Evolutionary conservation across 2,329 filamentous ascomycete genomes (phyloP), one percentile per base, ranked within the genome.

Genomic region (Exophiala sp.): DNA sequence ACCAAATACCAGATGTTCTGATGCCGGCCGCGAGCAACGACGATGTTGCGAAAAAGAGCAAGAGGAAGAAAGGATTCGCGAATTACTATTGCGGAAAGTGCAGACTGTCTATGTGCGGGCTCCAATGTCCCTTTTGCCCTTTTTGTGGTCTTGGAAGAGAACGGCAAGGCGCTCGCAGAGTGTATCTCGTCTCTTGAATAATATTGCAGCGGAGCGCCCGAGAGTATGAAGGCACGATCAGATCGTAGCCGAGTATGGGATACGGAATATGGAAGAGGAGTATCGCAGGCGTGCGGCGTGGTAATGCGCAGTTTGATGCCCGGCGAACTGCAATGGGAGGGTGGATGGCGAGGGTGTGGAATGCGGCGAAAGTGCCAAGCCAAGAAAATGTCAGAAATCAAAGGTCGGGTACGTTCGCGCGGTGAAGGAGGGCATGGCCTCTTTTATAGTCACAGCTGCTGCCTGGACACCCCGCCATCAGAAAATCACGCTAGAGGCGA

Each of bases 1-100:
- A 34, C 45, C 22, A 21, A 46, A 40, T 40, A 44, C 21, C 30
- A 52, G 45, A 35, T 51, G 38, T 22, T 41, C 18, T 43, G 16
- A 30, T 43, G 39, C 21, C 39, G 27, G 38, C 24, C 37, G 38
- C 38, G 29, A 46, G 18, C 44, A 48, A 51, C 48, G 48, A 48
- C 29, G 48, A 52, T 43, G 46, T 55, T 41, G 18, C 45, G 39
- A 47, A 38, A 22, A 50, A 37, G 48, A 54, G 42, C 51, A 50
- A 52, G 34, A 56, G 48, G 47, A 53, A 54, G 51, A 37, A 37
- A 37, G 34, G 34, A 52, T 43, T 48, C 47, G 50, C 47, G 50
- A 56, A 53, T 57, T 54, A 57, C 51, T 57, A 57, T 52, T 54
- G 54, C 54, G 54, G 54, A 54, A 57, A 57, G 51, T 43, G 53